Conservation (phyloP, 1,284 basidiomycete species). For the Tilletia walkeri region DNA sequence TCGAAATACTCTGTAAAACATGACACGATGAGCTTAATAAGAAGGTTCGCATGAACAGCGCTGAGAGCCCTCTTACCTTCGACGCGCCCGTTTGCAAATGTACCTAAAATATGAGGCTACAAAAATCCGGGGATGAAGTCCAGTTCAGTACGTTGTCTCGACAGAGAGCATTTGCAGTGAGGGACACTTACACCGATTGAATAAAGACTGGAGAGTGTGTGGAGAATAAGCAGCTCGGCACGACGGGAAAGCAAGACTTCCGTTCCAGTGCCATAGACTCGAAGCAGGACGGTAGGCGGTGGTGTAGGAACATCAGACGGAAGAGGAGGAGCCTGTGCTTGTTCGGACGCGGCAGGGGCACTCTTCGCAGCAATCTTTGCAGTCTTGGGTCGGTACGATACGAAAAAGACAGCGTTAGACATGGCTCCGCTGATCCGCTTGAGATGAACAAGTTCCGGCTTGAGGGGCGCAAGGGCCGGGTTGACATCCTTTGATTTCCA, state of each 20-base stretch:
- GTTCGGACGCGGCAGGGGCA: constrained; percentile 2
- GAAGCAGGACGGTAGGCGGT: constrained; percentile 48
- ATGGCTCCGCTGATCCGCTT: constrained; percentile 50
- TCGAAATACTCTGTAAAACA: constrained; percentile 42
- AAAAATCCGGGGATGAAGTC: neutral
- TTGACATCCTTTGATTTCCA: constrained; percentile 41
- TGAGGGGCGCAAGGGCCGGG: constrained; percentile 34
- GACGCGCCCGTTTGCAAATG: constrained; percentile 53
- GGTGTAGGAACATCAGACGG: neutral
- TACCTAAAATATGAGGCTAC: constrained; percentile 52
- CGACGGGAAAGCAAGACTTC: constrained; percentile 49
- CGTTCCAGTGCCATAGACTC: constrained; percentile 50
- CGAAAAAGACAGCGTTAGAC: constrained; percentile 54
- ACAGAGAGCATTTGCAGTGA: too few relatives aligned
- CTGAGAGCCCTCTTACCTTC: constrained; percentile 29
- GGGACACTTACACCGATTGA: constrained; percentile 38
- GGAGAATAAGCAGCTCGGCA: constrained; percentile 51
- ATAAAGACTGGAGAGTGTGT: constrained; percentile 52
- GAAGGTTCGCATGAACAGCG: too few relatives aligned
- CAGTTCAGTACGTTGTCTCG: too few relatives aligned
- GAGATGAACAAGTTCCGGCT: constrained; percentile 30
- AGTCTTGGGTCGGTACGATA: constrained; percentile 33
- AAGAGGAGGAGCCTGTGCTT: neutral
- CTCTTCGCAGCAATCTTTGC: neutral
- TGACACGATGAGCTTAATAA: neutral